Conservation (phyloP, 73 alveolate genomes). For the Tetrahymena elliotti region DNA sequence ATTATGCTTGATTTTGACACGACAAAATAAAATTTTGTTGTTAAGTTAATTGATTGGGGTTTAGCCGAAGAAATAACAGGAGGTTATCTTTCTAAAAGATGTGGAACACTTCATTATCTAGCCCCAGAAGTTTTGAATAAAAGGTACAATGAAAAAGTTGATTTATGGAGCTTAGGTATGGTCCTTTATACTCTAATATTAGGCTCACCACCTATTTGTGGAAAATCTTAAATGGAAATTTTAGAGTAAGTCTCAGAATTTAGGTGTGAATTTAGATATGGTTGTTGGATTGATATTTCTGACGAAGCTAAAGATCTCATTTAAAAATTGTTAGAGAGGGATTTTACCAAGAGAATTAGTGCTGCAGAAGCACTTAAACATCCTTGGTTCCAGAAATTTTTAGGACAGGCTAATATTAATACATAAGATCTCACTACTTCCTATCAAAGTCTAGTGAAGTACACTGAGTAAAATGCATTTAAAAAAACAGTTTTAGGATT, state of each 20-base stretch:
- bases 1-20: conserved; percentile 18
- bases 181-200: not conserved
- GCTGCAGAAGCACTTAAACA: conserved; percentile 4
- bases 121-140: conserved; percentile 6
- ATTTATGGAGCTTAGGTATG: conserved; percentile 2
- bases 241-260: not conserved
- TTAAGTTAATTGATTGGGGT: not conserved
- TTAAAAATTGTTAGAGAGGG: not conserved
- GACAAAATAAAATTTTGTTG: not conserved
- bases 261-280: not conserved
- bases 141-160: conserved; percentile 5
- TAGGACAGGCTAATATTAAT: not conserved
- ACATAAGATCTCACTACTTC: not conserved
- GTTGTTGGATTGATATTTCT: not conserved
- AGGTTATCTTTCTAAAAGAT: not conserved
- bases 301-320: conserved; percentile 1
- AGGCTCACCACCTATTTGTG: not conserved
- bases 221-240: not conserved
- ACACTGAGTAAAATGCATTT: not conserved
- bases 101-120: conserved; percentile 5
- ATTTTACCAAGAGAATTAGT: not conserved
- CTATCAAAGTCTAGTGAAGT: not conserved
- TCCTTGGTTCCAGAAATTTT: not conserved
- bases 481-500: not conserved
- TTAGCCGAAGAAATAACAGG: not conserved